Conservation (phyloP, 176 grass and related monocot species). For the Ensete glaucum region DNA sequence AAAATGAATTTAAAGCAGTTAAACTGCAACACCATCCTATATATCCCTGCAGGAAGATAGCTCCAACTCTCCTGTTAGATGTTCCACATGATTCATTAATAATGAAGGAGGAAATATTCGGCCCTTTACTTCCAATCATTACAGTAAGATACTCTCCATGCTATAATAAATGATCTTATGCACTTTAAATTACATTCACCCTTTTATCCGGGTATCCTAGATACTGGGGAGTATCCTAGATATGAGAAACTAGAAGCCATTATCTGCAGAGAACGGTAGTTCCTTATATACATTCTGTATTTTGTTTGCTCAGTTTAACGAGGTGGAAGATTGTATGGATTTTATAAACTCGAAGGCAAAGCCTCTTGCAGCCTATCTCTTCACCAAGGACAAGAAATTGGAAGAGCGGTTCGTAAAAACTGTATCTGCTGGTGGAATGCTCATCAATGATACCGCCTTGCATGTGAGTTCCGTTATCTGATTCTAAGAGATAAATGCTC, state of each 20-base stretch:
- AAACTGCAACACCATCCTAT: too few relatives aligned
- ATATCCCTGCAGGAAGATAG: constrained; percentile 50
- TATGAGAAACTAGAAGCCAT: too few relatives aligned
- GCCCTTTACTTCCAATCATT: constrained; percentile 71
- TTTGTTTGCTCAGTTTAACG: constrained; percentile 44
- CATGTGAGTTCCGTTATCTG: constrained; percentile 36
- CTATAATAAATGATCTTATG: background rate
- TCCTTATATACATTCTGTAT: too few relatives aligned
- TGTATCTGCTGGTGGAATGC: constrained; percentile 70
- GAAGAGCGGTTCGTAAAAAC: constrained; percentile 41
- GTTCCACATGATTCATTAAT: constrained; percentile 56
- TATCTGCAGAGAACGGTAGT: too few relatives aligned
- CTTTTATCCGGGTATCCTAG: background rate
- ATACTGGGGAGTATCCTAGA: too few relatives aligned
- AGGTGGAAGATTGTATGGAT: constrained; percentile 61
- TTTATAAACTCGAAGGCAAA: constrained; percentile 49
- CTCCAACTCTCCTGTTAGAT: constrained; percentile 66
- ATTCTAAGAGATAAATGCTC: too few relatives aligned
- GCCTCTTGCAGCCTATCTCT: constrained; percentile 79
- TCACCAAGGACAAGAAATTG: constrained; percentile 84
- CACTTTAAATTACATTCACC: background rate
- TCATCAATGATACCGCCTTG: constrained; percentile 54
- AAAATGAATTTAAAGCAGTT: too few relatives aligned
- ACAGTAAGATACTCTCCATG: constrained; percentile 41
- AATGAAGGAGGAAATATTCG: constrained; percentile 76